Percentiles rank a stretch among this genome's conserved stretches.
These are phyloP conservation scores for Russula olivacea DNA, from an alignment of 768 basidiomycete species.

Conservation along the genomic window DNA sequence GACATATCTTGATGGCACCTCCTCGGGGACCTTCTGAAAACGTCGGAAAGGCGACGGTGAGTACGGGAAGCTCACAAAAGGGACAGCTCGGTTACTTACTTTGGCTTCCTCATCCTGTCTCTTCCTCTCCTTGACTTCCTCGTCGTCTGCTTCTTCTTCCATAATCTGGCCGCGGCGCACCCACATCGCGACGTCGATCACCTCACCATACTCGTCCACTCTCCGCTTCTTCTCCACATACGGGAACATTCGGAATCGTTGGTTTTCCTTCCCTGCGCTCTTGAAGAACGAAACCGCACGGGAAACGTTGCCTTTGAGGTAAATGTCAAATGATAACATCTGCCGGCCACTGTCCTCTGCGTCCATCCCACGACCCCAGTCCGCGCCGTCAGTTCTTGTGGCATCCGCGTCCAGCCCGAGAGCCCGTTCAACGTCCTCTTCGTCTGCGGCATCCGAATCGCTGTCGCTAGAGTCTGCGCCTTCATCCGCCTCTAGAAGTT, in stretches of 20 bases:
- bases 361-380: constrained; percentile 57
- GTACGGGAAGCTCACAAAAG: not conserved
- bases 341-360: constrained; percentile 71
- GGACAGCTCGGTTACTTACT: constrained; percentile 37
- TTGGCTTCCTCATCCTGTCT: constrained; percentile 78
- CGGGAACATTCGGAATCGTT: constrained; percentile 95
- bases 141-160: constrained; percentile 83
- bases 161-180: constrained; percentile 83
- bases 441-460: constrained; percentile 62
- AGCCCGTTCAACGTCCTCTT: constrained; percentile 52
- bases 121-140: constrained; percentile 69
- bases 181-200: constrained; percentile 94
- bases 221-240: constrained; percentile 88
- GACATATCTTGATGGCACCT: constrained; percentile 90
- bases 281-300: constrained; percentile 86
- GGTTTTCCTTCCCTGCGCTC: constrained; percentile 58
- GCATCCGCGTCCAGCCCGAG: constrained; percentile 40
- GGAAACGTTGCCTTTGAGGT: constrained; percentile 92
- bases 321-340: constrained; percentile 89
- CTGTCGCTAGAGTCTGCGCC: constrained; percentile 76
- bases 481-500: constrained; percentile 91
- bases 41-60: constrained; percentile 11
- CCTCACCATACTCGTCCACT: constrained; percentile 95
- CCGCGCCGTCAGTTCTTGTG: constrained; percentile 41
- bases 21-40: constrained; percentile 61